phyloP scores from a whole-genome alignment of 208 protist species.

The Tritrichomonas musculus region DNA sequence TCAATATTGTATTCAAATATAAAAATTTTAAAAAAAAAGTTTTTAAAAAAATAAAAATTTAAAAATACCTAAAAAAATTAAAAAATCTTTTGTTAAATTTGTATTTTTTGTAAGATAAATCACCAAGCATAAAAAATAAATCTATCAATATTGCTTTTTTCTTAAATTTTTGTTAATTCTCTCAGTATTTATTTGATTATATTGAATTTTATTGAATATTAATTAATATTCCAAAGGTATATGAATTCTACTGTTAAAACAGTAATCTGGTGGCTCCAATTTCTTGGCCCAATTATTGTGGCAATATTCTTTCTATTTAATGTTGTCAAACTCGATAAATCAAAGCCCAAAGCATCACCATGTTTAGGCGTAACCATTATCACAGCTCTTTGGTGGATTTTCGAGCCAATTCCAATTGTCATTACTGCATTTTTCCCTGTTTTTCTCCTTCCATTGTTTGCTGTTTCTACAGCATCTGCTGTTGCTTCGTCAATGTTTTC shows the following conservation, averaged over 20 bases:
- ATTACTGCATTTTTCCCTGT: slow-evolving; percentile 44
- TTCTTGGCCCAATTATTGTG: neutral
- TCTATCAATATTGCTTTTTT: no score
- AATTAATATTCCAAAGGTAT: neutral
- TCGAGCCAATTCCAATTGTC: slow-evolving; percentile 40
- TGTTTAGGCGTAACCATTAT: slow-evolving; percentile 13
- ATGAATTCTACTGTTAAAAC: neutral
- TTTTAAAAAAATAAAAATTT: neutral
- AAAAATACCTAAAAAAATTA: neutral
- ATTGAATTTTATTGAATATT: neutral
- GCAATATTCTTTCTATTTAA: neutral
- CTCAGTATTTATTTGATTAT: no score
- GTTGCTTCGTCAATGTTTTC: slow-evolving; percentile 39
- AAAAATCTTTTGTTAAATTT: neutral
- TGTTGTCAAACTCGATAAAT: neutral
- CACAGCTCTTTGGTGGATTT: slow-evolving; percentile 36
- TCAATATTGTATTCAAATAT: no score
- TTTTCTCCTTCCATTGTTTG: slow-evolving; percentile 36
- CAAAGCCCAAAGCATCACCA: neutral
- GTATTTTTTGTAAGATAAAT: no score
- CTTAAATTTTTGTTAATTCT: no score
- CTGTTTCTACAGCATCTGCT: neutral
- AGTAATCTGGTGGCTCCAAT: neutral
- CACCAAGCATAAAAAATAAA: no score
- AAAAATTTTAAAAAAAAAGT: neutral